Conservation (phyloP, 202 grass and related monocot genomes). For the Panicum virgatum region DNA sequence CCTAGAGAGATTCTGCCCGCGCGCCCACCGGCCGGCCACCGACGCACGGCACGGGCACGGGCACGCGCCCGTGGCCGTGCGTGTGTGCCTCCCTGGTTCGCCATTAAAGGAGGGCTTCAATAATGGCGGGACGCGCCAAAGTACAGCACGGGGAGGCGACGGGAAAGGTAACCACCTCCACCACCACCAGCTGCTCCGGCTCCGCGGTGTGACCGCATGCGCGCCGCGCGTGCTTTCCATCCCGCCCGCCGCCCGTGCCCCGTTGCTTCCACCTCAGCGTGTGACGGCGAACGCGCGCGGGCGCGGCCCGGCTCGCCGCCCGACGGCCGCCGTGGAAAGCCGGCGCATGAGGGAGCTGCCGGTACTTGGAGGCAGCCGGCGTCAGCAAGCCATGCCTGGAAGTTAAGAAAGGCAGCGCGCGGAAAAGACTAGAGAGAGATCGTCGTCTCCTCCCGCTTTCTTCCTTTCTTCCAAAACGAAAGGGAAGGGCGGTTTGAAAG, state of each 20-base stretch:
- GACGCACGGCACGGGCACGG: neutral
- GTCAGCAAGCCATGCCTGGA: neutral
- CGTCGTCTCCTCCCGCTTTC: neutral
- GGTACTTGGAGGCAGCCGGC: neutral
- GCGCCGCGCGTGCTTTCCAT: neutral
- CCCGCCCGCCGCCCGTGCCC: neutral
- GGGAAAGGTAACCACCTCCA: constrained; percentile 9
- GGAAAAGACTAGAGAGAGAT: neutral
- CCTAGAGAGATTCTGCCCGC: constrained; percentile 10
- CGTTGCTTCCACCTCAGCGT: neutral
- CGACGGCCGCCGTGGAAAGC: neutral
- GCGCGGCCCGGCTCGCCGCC: neutral
- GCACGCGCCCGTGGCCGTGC: neutral
- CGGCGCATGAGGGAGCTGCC: neutral
- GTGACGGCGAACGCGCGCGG: neutral
- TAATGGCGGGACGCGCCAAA: constrained; percentile 39
- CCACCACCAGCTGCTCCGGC: neutral
- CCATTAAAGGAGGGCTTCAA: constrained; percentile 25
- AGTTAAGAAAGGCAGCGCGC: neutral
- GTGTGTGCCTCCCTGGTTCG: neutral
- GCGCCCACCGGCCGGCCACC: neutral
- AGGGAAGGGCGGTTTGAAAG: neutral
- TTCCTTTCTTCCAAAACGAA: constrained; percentile 34
- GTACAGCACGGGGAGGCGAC: constrained; percentile 32
- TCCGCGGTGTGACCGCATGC: neutral